phyloP scores from a whole-genome alignment of 768 basidiomycete species.

The Leucosporidium yakuticum region DNA sequence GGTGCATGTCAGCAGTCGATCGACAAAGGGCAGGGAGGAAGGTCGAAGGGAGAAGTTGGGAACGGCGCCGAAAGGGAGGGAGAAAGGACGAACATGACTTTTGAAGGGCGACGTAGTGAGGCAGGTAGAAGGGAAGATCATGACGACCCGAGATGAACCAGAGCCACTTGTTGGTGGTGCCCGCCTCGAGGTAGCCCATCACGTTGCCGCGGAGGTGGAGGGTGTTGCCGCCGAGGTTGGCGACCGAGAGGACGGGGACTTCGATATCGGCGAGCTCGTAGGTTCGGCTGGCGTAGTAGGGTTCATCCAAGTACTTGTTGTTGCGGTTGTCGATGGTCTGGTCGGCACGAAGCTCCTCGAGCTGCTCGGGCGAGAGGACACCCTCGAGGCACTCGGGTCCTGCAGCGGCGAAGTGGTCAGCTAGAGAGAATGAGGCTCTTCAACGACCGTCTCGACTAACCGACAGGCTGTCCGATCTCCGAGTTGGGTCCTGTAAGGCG shows the following conservation, averaged over 20 bases:
- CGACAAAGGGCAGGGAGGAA: too few species aligned
- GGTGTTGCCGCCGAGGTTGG: slow-evolving; percentile 38
- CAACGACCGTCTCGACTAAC: too few species aligned
- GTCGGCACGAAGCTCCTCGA: slow-evolving; percentile 30
- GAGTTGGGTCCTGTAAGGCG: too few species aligned
- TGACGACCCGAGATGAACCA: slow-evolving; percentile 39
- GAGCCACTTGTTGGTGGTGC: slow-evolving; percentile 39
- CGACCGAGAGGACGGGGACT: slow-evolving; percentile 36
- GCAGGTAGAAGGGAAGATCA: slow-evolving; percentile 39
- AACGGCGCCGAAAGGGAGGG: neutral
- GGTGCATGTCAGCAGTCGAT: neutral
- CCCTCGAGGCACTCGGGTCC: slow-evolving; percentile 29
- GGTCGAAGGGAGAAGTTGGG: neutral
- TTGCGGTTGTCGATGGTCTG: slow-evolving; percentile 35
- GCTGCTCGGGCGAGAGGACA: slow-evolving; percentile 25
- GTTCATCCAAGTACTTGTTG: slow-evolving; percentile 35
- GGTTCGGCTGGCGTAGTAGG: slow-evolving; percentile 28
- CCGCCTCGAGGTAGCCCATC: slow-evolving; percentile 38
- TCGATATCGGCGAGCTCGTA: slow-evolving; percentile 38
- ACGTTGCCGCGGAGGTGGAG: slow-evolving; percentile 40
- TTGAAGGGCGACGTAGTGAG: slow-evolving; percentile 36
- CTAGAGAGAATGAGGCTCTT: too few species aligned
- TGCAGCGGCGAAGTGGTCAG: neutral
- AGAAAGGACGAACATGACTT: slow-evolving; percentile 19
- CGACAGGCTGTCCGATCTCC: too few species aligned